phyloP scores from a whole-genome alignment of 176 grass and related monocot species.

The Carex littledalei region DNA sequence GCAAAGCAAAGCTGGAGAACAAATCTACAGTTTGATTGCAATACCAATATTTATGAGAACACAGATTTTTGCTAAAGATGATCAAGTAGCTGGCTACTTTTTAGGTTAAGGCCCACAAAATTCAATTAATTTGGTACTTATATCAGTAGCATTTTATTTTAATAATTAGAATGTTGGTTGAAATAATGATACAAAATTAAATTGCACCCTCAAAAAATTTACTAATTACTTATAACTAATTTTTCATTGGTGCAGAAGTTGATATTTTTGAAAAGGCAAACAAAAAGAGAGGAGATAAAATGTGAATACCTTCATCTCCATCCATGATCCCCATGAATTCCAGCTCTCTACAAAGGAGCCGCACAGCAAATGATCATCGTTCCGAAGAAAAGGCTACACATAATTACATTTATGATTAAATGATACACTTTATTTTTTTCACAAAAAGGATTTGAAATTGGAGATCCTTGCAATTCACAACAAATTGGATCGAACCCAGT shows the following conservation, averaged over 20 bases:
- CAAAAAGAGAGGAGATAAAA: too few species aligned
- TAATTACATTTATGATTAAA: background rate
- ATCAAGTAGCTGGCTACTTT: too few species aligned
- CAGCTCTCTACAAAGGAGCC: conserved; percentile 39
- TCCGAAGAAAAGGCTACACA: conserved; percentile 19
- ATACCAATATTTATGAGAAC: too few species aligned
- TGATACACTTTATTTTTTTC: background rate
- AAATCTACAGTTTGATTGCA: too few species aligned
- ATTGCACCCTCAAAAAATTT: background rate
- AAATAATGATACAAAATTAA: background rate
- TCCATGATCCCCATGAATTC: conserved; percentile 39
- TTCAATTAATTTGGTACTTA: background rate
- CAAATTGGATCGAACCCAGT: background rate
- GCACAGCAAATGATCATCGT: conserved; percentile 18
- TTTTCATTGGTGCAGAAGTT: too few species aligned
- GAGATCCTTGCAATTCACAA: background rate
- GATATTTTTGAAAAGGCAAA: too few species aligned
- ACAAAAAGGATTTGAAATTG: background rate
- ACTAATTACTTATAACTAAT: background rate
- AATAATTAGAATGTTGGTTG: background rate
- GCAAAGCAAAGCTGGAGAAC: too few species aligned
- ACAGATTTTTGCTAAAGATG: too few species aligned
- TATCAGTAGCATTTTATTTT: background rate
- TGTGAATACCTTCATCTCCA: conserved; percentile 12
- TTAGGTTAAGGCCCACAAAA: background rate